phyloP scores from a whole-genome alignment of 768 basidiomycete species.

The Tylopilus subfusipes region DNA sequence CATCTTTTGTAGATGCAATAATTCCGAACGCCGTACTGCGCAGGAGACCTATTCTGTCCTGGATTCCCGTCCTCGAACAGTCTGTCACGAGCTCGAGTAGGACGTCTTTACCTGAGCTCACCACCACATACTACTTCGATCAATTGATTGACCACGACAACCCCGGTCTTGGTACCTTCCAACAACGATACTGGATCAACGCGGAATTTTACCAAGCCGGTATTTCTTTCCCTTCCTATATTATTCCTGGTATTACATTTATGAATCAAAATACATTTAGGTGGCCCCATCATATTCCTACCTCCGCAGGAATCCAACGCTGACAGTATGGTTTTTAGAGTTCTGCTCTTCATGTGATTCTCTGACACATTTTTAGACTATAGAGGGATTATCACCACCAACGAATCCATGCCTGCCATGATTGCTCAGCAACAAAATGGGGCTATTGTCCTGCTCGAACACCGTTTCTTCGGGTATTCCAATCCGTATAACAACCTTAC shows the following conservation, averaged over 20 bases:
- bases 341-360: not conserved
- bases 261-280: not conserved
- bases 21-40: constrained; percentile 20
- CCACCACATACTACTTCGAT: constrained; percentile 30
- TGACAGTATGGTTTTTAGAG: constrained; percentile 23
- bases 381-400: constrained; percentile 59
- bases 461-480: constrained; percentile 73
- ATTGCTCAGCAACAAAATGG: constrained; percentile 66
- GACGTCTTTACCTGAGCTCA: constrained; percentile 22
- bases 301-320: constrained; percentile 69
- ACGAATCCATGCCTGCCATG: constrained; percentile 57
- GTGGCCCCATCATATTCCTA: constrained; percentile 26
- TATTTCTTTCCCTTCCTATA: constrained; percentile 23
- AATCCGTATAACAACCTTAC: constrained; percentile 64
- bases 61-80: constrained; percentile 9
- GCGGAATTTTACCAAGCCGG: constrained; percentile 63
- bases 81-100: constrained; percentile 19
- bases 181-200: constrained; percentile 69
- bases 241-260: not conserved
- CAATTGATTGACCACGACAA: constrained; percentile 44
- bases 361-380: constrained; percentile 19
- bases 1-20: constrained; percentile 17
- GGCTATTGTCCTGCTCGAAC: constrained; percentile 61
- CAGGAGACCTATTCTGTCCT: constrained; percentile 13
- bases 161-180: constrained; percentile 72